Evolutionary conservation across 371 early-diverging fungal species (phyloP).

Genomic region (Actinomortierella wolfii): DNA sequence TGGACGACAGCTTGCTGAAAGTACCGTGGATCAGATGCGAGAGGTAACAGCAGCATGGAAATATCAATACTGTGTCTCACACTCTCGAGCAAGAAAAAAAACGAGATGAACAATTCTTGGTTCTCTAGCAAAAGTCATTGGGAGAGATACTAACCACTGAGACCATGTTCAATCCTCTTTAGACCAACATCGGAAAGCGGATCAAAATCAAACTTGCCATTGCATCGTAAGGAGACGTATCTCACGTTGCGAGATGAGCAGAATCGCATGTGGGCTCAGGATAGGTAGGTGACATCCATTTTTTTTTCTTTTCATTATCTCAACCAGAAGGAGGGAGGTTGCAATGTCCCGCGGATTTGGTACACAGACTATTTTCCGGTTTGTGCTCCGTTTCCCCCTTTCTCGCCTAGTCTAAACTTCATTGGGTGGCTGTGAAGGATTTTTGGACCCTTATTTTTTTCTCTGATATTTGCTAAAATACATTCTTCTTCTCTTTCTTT

Average conservation of each 20-base stretch:
- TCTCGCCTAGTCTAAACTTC: no score
- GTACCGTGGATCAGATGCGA: slow-evolving; percentile 46
- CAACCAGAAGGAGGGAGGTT: background rate
- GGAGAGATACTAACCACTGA: no score
- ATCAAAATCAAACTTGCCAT: slow-evolving; percentile 16
- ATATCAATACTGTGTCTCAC: no score
- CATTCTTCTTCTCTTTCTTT: no score
- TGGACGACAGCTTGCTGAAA: slow-evolving; percentile 44
- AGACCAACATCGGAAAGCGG: slow-evolving; percentile 13
- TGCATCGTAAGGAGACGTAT: slow-evolving; percentile 42
- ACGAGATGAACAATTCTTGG: no score
- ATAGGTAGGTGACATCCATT: slow-evolving; percentile 23
- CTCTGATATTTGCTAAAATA: no score
- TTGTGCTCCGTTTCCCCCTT: background rate
- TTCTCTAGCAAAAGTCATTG: no score
- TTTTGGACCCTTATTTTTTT: no score
- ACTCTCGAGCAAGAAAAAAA: no score
- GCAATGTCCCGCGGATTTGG: background rate
- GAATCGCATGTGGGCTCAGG: slow-evolving; percentile 40
- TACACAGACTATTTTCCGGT: background rate
- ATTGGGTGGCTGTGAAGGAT: no score
- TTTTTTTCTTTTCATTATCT: background rate
- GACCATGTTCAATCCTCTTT: no score
- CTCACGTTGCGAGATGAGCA: slow-evolving; percentile 41
- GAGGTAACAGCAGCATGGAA: no score